These are phyloP conservation scores for Ceratobasidium sp. DNA, from an alignment of 1,284 basidiomycete species.

Conservation along the genomic window DNA sequence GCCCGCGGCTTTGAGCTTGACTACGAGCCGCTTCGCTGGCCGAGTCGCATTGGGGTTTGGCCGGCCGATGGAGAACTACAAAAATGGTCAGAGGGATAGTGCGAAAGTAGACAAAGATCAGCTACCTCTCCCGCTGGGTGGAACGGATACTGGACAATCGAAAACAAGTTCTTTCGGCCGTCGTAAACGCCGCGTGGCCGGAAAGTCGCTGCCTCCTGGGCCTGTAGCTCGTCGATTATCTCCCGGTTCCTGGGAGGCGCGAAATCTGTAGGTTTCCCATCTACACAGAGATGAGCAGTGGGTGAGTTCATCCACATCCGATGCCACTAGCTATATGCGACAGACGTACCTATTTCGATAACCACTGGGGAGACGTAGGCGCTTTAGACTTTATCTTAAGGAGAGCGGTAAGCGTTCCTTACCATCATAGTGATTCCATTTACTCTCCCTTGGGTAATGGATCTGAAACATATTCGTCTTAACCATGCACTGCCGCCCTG, in stretches of 20 bases:
- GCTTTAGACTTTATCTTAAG: conserved; percentile 6
- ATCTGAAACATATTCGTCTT: conserved; percentile 36
- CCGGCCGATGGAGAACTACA: not conserved
- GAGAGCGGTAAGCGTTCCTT: not conserved
- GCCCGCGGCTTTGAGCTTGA: conserved; percentile 31
- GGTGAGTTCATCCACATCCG: not conserved
- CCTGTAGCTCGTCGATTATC: conserved; percentile 43
- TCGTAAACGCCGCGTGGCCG: conserved; percentile 65
- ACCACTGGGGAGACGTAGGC: conserved; percentile 18
- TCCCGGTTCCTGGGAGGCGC: conserved; percentile 34
- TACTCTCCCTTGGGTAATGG: conserved; percentile 10
- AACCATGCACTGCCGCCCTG: not conserved
- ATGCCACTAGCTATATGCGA: not conserved
- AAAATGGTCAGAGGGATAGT: not conserved
- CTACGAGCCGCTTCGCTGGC: not conserved
- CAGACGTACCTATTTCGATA: conserved; percentile 30
- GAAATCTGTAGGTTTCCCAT: conserved; percentile 15
- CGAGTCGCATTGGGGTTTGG: conserved; percentile 16
- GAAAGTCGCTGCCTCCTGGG: conserved; percentile 14
- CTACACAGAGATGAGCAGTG: not conserved
- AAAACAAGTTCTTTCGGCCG: conserved; percentile 79
- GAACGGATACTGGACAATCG: conserved; percentile 57
- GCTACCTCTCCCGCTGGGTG: conserved; percentile 21
- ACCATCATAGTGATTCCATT: conserved; percentile 39
- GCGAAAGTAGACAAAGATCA: not conserved